phyloP scores from a whole-genome alignment of 306 rosid species.

The Myrica gale region DNA sequence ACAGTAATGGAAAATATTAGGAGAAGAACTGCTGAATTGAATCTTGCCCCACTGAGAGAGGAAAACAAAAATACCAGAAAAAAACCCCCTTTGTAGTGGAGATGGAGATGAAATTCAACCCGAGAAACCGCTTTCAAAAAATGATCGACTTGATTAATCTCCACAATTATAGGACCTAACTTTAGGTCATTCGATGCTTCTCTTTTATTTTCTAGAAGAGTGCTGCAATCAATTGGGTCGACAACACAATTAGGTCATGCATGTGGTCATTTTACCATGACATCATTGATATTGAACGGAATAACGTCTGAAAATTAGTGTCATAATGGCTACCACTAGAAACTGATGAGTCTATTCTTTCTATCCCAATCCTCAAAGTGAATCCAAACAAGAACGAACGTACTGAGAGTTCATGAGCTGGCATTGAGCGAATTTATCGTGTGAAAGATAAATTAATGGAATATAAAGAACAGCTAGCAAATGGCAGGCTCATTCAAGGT shows the following conservation, averaged over 20 bases:
- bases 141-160: too few species aligned
- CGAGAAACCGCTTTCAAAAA: background rate
- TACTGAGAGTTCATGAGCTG: slow-evolving; percentile 33
- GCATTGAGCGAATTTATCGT: slow-evolving; percentile 18
- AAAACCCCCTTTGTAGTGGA: background rate
- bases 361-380: slow-evolving; percentile 16
- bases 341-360: slow-evolving; percentile 11
- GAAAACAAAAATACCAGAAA: too few species aligned
- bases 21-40: too few species aligned
- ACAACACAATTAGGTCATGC: slow-evolving; percentile 9
- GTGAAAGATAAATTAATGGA: slow-evolving; percentile 21
- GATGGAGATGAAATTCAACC: background rate
- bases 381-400: slow-evolving; percentile 22
- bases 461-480: slow-evolving; percentile 12
- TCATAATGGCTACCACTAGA: slow-evolving; percentile 5
- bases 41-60: too few species aligned
- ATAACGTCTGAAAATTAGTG: background rate
- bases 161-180: too few species aligned
- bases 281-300: slow-evolving; percentile 3
- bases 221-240: background rate
- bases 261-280: background rate
- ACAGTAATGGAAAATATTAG: background rate
- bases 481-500: slow-evolving; percentile 31
- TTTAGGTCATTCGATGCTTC: too few species aligned
- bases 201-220: background rate